Base-by-base conservation (phyloP, 2,329 filamentous ascomycete genomes). In the Stachybotrys chlorohalonatus region DNA sequence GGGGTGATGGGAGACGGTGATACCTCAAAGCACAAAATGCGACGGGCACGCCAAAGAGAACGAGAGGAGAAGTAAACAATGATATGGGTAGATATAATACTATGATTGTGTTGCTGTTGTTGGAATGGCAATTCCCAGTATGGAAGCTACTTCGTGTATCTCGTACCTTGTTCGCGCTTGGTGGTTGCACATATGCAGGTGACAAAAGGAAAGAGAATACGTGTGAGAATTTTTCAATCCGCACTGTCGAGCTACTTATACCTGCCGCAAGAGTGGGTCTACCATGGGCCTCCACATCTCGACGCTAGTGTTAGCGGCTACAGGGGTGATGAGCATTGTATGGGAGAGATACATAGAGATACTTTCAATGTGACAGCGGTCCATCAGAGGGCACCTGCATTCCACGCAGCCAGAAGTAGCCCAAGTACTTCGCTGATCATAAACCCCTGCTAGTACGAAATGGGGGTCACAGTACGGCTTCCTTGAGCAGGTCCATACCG, bases 191-290 rank as follows among this genome's bases (percentile, higher is more conserved):
- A 48, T 57, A 63, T 63, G 61, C 53, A 63, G 64, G 65, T 16
- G n/a, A 51, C 15, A 31, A 51, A 51, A 32, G 24, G 11, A 51
- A 51, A 68, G 64, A 42, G 68, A 64, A 66, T 67, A 68, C 64
- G 67, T 70, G 69, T 71, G 60, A 70, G 62, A 63, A 67, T 64
- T 71, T 70, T 73, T 70, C 66, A 71, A 72, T 72, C 69, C 70
- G 70, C 70, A 73, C 70, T 73, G 69, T 73, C 36, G 36, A 42
- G 36, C 13, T 42, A 42, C 36, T 42, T 42, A 42, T 42, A 42
- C 36, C 36, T 42, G 36, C 36, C 5, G 36, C 36, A 9, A 9
- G 36, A 24, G 36, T 42, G 36, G 36, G 36, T 9, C 36, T 5
- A 5, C 2, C 13, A 9, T 9, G 36, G 9, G 36, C 36, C 9